Conservation (phyloP, 192 early-diverging fungal genomes). For the Backusella circina region DNA sequence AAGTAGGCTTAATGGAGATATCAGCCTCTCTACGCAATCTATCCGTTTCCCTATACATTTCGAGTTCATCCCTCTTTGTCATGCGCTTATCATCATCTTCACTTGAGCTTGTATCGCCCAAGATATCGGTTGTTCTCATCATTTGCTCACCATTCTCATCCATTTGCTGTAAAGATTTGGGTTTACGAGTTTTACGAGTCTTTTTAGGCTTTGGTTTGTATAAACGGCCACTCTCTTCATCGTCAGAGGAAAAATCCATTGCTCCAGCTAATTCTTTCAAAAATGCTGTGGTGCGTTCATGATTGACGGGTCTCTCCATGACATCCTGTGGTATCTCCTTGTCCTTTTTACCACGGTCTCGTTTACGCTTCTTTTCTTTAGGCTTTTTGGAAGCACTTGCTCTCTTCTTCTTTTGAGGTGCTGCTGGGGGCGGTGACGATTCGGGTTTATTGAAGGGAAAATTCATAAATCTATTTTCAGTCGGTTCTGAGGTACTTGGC, state of each 20-base stretch:
- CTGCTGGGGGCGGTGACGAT: neutral
- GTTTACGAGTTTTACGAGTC: neutral
- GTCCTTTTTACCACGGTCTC: neutral
- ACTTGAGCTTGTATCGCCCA: neutral
- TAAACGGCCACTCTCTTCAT: neutral
- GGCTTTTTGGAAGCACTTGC: neutral
- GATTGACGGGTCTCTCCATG: neutral
- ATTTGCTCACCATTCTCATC: constrained; percentile 4
- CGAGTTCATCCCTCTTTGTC: neutral
- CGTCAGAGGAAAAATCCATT: neutral
- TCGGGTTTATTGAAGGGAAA: constrained; percentile 3
- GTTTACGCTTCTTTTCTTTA: neutral
- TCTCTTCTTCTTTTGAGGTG: neutral
- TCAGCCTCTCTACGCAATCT: neutral
- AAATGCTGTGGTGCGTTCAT: neutral
- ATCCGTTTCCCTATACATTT: constrained; percentile 12
- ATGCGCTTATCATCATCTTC: neutral
- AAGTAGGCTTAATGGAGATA: neutral
- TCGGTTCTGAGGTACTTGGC: neutral
- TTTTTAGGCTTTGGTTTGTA: neutral
- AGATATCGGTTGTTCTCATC: neutral
- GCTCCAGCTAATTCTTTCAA: neutral
- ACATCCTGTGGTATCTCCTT: neutral
- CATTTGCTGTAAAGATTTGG: neutral
- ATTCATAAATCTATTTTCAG: neutral